Evolutionary conservation across 352 stramenopile genomes (phyloP), one percentile per base, ranked within the genome.

Genomic region (Phytophthora cactorum): DNA sequence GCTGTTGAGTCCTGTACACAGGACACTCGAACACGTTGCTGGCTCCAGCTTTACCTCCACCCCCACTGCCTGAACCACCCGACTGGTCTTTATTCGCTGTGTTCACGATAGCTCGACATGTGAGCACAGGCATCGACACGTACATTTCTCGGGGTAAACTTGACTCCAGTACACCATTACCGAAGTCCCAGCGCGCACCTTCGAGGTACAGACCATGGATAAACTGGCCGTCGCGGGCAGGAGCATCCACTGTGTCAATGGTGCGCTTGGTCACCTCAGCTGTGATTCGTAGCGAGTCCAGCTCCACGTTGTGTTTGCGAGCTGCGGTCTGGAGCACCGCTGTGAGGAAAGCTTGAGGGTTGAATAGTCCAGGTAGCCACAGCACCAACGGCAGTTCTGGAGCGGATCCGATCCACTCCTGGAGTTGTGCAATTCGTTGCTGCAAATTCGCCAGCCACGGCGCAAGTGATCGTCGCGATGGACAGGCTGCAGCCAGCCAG

Each of bases 131-230:
- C 92, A 98, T 97, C 1, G 60, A 14, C 27, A 91, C 92, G 74
- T 95, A 93, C 80, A 98, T 96, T 66, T 98, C 93, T 77, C 96
- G 93, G 0, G 93, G 90, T 32, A 83, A 44, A 52, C 87, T 93
- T 31, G 65, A 72, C 51, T 97, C 90, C 28, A 98, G 78, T 32
- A 92, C 86, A 17, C 88, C 84, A 57, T 82, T 89, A 14, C 79
- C 71, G 2, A 95, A 55, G 59, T 97, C 89, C 90, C 90, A 98
- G 11, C 89, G 82, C 27, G 93, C 93, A 10, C 93, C 94, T 81
- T 98, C 93, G 12, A 98, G 84, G 7, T 78, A 89, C 14, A 98
- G 59, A 1, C 94, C 94, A 54, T 96, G 79, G 17, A 98, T 75
- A 64, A 96, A 98, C 36, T 96, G 92, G 2, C 94, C 94, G 39